Evolutionary conservation across 1,284 basidiomycete genomes (phyloP), one percentile per base, ranked within the genome.

Genomic region (Sparassis latifolia): DNA sequence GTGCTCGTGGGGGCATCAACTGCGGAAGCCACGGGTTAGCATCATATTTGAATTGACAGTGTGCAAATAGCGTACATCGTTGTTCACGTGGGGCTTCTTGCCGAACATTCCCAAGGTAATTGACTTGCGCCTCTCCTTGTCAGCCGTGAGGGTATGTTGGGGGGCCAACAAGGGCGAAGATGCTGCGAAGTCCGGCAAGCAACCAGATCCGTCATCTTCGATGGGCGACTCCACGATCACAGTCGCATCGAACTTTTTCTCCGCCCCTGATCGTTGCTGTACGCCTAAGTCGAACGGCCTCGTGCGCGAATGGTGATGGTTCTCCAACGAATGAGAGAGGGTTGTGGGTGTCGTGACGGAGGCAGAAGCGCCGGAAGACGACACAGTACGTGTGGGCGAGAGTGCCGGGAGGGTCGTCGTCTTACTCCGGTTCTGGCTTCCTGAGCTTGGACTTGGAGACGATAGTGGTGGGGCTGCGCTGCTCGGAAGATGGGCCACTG

Each of bases 331-430:
- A 42, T 55, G 56, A 29, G 60, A 58, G 30, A 47, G 47, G 46
- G 57, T 58, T 33, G 60, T 60, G 32, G 63, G 62, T 41, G 63
- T 63, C 29, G 56, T 56, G 37, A 61, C 55, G 28, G 55, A 49
- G 31, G 56, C 55, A 29, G 59, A 52, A 39, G 55, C 56, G 6
- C 56, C 55, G 7, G 53, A 55, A 10, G 61, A 62, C 10, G 59
- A 61, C 7, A 53, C 53, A 32, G 61, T 64, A 32, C 62, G 57
- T 35, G 62, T 65, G 1, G 62, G 64, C 33, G 64, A 65, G 33
- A 64, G 59, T 48, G 64, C 62, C 35, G 64, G 60, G 33, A 61
- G 44, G 47, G 52, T 53, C 43, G 40, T 50, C 48, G 51, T 52
- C 33, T 42, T 31, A 33, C 39, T 35, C 42, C 12, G 38, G 45